These are phyloP conservation scores for Daldinia decipiens DNA, from an alignment of 495 filamentous ascomycete genomes.

Conservation along the genomic window DNA sequence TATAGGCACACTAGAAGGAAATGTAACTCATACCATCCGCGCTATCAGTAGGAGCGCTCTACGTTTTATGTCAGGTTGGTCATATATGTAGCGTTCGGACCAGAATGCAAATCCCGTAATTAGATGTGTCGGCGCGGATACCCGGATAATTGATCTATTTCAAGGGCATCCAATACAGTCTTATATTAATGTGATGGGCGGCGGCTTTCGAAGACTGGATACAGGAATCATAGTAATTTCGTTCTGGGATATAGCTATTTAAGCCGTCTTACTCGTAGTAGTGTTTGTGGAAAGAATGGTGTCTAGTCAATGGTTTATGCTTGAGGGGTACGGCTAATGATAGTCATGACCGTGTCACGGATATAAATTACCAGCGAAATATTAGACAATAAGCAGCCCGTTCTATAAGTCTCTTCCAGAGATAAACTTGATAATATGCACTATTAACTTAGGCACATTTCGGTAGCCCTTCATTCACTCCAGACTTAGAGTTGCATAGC, in stretches of 20 bases:
- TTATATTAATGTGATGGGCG: neutral
- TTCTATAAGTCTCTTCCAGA: no score
- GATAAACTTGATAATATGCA: no score
- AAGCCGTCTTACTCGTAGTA: neutral
- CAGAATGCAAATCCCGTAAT: constrained; percentile 7
- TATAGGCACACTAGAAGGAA: constrained; percentile 55
- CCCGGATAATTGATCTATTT: constrained; percentile 16
- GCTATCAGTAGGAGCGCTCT: neutral
- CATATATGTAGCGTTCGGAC: constrained; percentile 11
- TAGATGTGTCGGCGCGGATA: constrained; percentile 16
- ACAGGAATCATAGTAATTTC: neutral
- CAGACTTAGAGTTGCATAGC: no score
- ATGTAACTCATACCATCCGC: neutral
- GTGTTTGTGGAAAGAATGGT: neutral
- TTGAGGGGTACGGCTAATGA: no score
- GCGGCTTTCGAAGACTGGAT: neutral
- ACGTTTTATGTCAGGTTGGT: neutral
- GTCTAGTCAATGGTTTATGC: neutral
- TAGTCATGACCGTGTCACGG: no score
- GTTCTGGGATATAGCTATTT: neutral
- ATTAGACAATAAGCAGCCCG: no score
- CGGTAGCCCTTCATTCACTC: no score
- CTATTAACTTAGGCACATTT: no score
- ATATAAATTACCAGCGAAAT: no score
- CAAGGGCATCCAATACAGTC: neutral